Percentiles rank a stretch among this genome's conserved stretches.
phyloP scores from a whole-genome alignment of 345 rosid species.

The Populus davidiana region DNA sequence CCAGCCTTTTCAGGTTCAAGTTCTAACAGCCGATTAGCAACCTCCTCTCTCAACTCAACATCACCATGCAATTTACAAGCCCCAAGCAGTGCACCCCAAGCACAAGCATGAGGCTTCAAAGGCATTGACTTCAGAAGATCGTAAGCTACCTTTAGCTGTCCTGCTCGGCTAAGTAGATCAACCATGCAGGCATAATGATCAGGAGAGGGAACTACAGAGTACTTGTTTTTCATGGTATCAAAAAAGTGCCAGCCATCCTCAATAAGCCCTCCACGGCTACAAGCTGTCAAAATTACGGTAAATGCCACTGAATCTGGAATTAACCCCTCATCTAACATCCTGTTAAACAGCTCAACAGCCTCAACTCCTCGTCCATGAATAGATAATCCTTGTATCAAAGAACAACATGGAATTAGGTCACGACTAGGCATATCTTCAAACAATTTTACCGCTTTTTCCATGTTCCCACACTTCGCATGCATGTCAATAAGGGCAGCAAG shows the following conservation, averaged over 20 bases:
- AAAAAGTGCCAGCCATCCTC: conserved; percentile 57
- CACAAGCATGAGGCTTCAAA: conserved; percentile 52
- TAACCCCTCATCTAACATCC: conserved; percentile 60
- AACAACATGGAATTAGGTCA: conserved; percentile 52
- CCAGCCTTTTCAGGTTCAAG: conserved; percentile 61
- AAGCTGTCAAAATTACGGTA: conserved; percentile 58
- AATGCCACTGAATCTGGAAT: conserved; percentile 67
- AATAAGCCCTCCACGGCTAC: conserved; percentile 57
- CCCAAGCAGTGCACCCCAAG: conserved; percentile 72
- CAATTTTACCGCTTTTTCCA: conserved; percentile 53
- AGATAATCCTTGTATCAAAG: conserved; percentile 64
- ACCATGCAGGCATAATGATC: conserved; percentile 67
- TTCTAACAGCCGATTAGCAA: conserved; percentile 47
- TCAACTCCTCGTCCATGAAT: conserved; percentile 47
- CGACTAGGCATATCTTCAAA: conserved; percentile 51
- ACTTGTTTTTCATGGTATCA: conserved; percentile 44
- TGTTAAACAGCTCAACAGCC: conserved; percentile 51
- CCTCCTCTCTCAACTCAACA: conserved; percentile 53
- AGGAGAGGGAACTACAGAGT: conserved; percentile 46
- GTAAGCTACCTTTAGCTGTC: conserved; percentile 50
- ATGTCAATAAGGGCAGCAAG: conserved; percentile 65
- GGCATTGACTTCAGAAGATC: conserved; percentile 54
- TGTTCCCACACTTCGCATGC: conserved; percentile 76
- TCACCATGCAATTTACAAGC: conserved; percentile 54
- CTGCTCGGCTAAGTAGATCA: conserved; percentile 64